Evolutionary conservation across 805 yeast species (phyloP), one percentile per base, ranked within the genome.

Genomic region (Hanseniaspora nectarophila): DNA sequence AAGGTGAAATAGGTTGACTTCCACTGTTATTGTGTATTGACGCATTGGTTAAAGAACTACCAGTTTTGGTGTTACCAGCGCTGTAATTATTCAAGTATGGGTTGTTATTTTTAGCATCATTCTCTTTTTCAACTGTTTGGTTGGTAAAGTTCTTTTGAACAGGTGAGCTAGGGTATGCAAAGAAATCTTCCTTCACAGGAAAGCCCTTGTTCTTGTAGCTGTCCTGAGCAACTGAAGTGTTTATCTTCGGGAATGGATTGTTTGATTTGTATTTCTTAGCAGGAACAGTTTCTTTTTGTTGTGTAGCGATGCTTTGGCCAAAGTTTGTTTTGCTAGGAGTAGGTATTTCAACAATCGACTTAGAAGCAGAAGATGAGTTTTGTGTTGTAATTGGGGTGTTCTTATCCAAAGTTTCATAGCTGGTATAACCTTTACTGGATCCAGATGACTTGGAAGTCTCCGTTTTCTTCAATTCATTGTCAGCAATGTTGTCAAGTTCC

Each of bases 161-260:
- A 21, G 51, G 34, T 5, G 33, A 23, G 5, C 23, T 10, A 31
- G 51, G 31, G 12, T n/a, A 21, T 7, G 44, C 35, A 51, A 44
- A 51, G 23, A 51, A 51, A 15, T 29, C 38, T 18, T 51, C 34
- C 16, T 43, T 48, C 23, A 44, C 12, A 10, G 35, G 38, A 20
- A 53, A 53, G n/a, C 45, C 46, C 13, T 37, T 8, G 16, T 45
- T 47, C 23, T 51, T 53, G 31, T 51, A 48, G 26, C 43, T 44
- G 2, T 42, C 32, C 8, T 47, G 31, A 6, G 32, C 24, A 16
- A 28, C 42, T 4, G 44, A 46, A 32, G 49, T 49, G 7, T 56
- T 55, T 53, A 60, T 61, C 43, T 55, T 60, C 10, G 68, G 69
- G 44, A 65, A 65, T 21, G 69, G 69, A 53, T 65, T 65, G 49